Evolutionary conservation across 495 filamentous ascomycete genomes (phyloP).

Genomic region (Aspergillus taichungensis): DNA sequence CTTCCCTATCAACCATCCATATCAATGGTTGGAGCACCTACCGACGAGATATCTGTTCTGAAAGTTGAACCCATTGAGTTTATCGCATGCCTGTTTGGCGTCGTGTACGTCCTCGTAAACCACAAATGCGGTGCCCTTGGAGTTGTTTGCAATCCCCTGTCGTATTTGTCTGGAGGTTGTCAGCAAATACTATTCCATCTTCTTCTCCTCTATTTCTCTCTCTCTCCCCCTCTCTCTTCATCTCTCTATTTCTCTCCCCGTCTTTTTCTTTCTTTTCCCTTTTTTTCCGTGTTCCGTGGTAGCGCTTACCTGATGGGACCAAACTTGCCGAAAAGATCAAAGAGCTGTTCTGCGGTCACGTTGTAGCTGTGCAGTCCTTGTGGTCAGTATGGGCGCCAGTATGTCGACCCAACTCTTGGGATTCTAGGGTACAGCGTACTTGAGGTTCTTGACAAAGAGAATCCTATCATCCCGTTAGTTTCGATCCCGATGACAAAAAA

Average conservation of each 20-base stretch:
- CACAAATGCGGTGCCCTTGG: slow-evolving; percentile 96
- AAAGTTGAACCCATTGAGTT: slow-evolving; percentile 99
- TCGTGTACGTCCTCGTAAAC: slow-evolving; percentile 99
- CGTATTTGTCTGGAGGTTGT: slow-evolving; percentile 73
- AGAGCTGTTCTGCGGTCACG: slow-evolving; percentile 88
- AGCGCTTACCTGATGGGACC: slow-evolving; percentile 76
- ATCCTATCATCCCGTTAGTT: slow-evolving; percentile 47
- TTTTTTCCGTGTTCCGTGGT: too few species aligned
- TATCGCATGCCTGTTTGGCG: slow-evolving; percentile 97
- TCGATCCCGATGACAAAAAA: not conserved
- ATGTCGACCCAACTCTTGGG: too few species aligned
- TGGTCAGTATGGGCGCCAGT: slow-evolving; percentile 4
- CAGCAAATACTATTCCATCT: not conserved
- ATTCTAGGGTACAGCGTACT: slow-evolving; percentile 41
- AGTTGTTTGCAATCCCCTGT: slow-evolving; percentile 93
- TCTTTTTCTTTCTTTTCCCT: too few species aligned
- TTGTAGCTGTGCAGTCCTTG: slow-evolving; percentile 59
- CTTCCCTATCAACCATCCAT: not conserved
- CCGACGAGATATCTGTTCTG: slow-evolving; percentile 98
- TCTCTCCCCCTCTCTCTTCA: too few species aligned
- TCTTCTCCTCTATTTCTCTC: too few species aligned
- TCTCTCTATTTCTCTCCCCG: too few species aligned
- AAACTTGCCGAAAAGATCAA: slow-evolving; percentile 92
- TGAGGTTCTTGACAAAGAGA: slow-evolving; percentile 97
- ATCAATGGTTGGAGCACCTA: slow-evolving; percentile 43